These are phyloP conservation scores for Lobosporangium transversale DNA, from an alignment of 192 early-diverging fungal species.

Conservation along the genomic window DNA sequence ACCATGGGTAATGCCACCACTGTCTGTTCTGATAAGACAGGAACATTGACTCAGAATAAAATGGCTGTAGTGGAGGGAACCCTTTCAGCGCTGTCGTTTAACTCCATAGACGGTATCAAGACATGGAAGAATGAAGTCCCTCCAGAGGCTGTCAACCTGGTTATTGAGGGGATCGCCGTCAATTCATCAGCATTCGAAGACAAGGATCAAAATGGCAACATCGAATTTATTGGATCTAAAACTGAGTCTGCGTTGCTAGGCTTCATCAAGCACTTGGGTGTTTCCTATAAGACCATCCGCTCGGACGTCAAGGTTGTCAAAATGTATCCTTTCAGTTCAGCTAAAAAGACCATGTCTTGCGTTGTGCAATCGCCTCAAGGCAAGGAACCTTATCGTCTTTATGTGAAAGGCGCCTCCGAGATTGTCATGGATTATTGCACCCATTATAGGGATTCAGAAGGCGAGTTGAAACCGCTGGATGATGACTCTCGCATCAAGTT, in stretches of 20 bases:
- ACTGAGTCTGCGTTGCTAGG: slow-evolving; percentile 81
- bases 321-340: slow-evolving; percentile 88
- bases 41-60: slow-evolving; percentile 83
- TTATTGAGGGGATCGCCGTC: slow-evolving; percentile 70
- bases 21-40: slow-evolving; percentile 89
- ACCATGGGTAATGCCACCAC: slow-evolving; percentile 87
- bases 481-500: slow-evolving; percentile 50
- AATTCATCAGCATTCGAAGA: slow-evolving; percentile 82
- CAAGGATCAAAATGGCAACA: slow-evolving; percentile 66
- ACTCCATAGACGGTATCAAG: slow-evolving; percentile 45
- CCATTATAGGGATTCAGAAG: slow-evolving; percentile 64
- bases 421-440: slow-evolving; percentile 72
- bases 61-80: slow-evolving; percentile 79
- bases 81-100: slow-evolving; percentile 59
- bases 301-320: slow-evolving; percentile 60
- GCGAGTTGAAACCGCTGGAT: slow-evolving; percentile 55
- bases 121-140: slow-evolving; percentile 60
- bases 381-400: slow-evolving; percentile 59
- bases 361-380: slow-evolving; percentile 54
- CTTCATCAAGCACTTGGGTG: slow-evolving; percentile 68
- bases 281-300: slow-evolving; percentile 65
- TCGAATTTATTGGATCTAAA: slow-evolving; percentile 79
- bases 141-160: slow-evolving; percentile 38
- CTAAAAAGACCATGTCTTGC: slow-evolving; percentile 90
- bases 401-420: slow-evolving; percentile 85